Conservation (phyloP, 148 eudicot genomes). For the Camellia sinensis region DNA sequence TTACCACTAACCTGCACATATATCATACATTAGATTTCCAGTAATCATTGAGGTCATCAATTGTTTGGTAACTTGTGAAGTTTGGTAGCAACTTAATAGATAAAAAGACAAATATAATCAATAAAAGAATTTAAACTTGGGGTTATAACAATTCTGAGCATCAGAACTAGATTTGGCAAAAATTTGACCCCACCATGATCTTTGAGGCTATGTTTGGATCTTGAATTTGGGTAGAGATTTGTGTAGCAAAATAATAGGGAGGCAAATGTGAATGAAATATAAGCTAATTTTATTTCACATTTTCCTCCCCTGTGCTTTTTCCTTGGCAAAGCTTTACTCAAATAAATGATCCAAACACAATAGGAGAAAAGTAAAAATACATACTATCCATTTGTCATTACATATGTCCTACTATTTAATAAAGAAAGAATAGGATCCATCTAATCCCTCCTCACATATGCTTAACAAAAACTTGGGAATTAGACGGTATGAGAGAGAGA, state of each 20-base stretch:
- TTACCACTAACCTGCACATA: constrained; percentile 17
- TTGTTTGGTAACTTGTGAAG: neutral
- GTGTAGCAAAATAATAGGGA: no score
- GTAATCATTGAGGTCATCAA: neutral
- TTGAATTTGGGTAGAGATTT: no score
- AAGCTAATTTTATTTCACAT: no score
- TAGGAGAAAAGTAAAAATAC: no score
- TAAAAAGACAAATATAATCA: neutral
- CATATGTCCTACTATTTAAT: neutral
- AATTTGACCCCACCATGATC: no score
- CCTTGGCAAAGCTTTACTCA: no score
- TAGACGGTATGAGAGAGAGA: neutral
- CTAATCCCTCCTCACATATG: neutral
- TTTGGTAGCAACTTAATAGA: neutral
- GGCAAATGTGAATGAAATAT: no score
- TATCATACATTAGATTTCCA: neutral
- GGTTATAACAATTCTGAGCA: neutral
- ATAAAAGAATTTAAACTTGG: neutral
- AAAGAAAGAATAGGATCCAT: no score
- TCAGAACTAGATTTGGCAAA: neutral
- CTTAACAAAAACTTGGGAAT: neutral
- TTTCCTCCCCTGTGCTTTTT: no score
- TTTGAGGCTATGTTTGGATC: no score
- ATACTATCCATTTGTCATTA: no score
- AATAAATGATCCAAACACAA: no score